phyloP scores from a whole-genome alignment of 257 asterid species.

The Scutellaria minor region DNA sequence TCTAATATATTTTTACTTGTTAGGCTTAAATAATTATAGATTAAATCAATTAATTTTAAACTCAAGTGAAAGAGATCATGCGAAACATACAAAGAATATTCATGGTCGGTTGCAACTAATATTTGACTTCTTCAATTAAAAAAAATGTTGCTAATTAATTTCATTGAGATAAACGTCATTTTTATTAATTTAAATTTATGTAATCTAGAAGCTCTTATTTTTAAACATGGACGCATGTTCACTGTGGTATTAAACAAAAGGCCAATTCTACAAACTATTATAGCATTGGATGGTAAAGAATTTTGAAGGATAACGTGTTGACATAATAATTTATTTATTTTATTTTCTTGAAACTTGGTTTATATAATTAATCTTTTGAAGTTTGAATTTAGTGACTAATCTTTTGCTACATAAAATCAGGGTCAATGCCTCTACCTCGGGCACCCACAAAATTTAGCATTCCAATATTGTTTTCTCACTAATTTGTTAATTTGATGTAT shows the following conservation, averaged over 20 bases:
- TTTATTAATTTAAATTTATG: not conserved
- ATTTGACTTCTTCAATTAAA: not conserved
- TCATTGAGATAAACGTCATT: not conserved
- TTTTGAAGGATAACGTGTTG: conserved; percentile 35
- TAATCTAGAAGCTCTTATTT: not conserved
- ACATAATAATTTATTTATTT: not conserved
- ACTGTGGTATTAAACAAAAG: not conserved
- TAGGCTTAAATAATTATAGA: too few relatives aligned
- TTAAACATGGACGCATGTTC: conserved; percentile 26
- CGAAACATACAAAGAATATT: conserved; percentile 6
- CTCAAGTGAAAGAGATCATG: not conserved
- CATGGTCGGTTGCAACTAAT: conserved; percentile 1
- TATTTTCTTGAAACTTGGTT: not conserved
- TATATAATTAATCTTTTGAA: not conserved
- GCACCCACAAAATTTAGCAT: conserved; percentile 10
- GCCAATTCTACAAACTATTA: not conserved
- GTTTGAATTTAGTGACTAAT: not conserved
- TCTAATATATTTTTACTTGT: too few relatives aligned
- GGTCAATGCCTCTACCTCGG: conserved; percentile 33
- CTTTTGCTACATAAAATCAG: conserved; percentile 30
- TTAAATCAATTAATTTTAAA: not conserved
- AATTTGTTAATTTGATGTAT: too few relatives aligned
- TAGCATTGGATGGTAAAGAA: conserved; percentile 33
- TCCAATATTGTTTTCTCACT: too few relatives aligned
- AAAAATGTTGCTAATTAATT: not conserved